Conservation (phyloP, 129 eudicot species). For the Tagetes erecta region DNA sequence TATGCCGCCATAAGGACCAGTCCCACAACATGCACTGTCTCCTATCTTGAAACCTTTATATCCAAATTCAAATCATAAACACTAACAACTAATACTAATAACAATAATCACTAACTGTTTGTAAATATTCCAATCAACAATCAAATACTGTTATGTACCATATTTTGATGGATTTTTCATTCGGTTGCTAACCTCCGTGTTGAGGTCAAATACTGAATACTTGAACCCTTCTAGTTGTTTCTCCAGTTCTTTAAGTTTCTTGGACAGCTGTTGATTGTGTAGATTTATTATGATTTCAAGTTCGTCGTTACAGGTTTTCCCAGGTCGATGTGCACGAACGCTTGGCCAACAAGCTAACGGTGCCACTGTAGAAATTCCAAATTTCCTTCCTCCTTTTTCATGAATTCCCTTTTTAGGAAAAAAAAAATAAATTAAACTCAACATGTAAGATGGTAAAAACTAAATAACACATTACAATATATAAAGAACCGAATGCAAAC, state of each 20-base stretch:
- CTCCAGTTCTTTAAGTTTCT: slow-evolving; percentile 23
- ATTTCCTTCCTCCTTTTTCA: slow-evolving; percentile 35
- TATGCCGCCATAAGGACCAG: slow-evolving; percentile 41
- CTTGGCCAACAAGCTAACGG: slow-evolving; percentile 36
- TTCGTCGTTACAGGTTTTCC: slow-evolving; percentile 26
- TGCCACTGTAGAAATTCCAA: slow-evolving; percentile 26
- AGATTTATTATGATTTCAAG: slow-evolving; percentile 23
- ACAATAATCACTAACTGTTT: background rate
- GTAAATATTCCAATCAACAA: background rate
- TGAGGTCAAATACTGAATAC: slow-evolving; percentile 40
- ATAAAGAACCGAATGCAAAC: no score
- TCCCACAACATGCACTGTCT: slow-evolving; percentile 46
- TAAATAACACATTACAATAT: no score
- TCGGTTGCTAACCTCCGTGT: slow-evolving; percentile 17
- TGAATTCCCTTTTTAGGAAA: slow-evolving; percentile 3
- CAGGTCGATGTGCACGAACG: slow-evolving; percentile 20
- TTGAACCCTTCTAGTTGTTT: slow-evolving; percentile 37
- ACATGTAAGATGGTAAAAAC: no score
- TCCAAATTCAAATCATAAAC: background rate
- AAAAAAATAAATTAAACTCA: no score
- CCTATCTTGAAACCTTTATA: slow-evolving; percentile 47
- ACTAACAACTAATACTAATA: background rate
- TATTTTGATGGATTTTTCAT: slow-evolving; percentile 31
- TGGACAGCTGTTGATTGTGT: slow-evolving; percentile 31
- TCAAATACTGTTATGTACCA: slow-evolving; percentile 20